Evolutionary conservation across 441 rosid genomes (phyloP), one percentile per base, ranked within the genome.

Genomic region (Euphorbia schlechtendalii): DNA sequence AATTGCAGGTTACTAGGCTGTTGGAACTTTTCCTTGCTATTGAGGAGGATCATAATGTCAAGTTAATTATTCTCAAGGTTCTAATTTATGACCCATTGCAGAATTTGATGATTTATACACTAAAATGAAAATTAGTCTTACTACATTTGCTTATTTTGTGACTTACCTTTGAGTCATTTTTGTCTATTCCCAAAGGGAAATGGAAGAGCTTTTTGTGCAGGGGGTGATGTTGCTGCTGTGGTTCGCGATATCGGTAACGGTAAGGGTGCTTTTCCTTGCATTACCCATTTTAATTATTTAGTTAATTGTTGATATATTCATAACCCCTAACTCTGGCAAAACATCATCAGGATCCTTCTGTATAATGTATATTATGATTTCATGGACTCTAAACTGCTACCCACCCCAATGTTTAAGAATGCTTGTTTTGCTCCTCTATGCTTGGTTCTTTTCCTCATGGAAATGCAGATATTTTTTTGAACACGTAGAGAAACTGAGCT

Each of bases 131-230:
- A 36, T 4, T n/a, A 15, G 11, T 40, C 10, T 24, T 30, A n/a
- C 32, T 24, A 49, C 24, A 52, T 20, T 3, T 21, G 36, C 17
- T 4, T 15, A 54, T 22, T 22, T 0, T 18, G 8, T 2, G 25
- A 13, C 30, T 64, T 40, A 21, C 13, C 8, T 34, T 58, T 57
- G 41, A 12, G 30, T 27, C 2, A 56, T 61, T 3, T 4, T 51
- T 64, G 56, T 12, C 63, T 76, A 25, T 70, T 71, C 64, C 64
- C 67, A 22, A 72, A 84, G 90, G 89, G 90, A 24, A 78, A 74
- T 41, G 93, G 91, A 54, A 80, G 89, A 78, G 88, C 87, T 20
- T 83, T 85, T 51, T 85, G 86, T 67, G 82, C 90, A 1, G 87
- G 90, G 21, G 90, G 87, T 64, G 90, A 85, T 75, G 87, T 83